These are phyloP conservation scores for Coccinonectria pachysandricola DNA, from an alignment of 2,329 filamentous ascomycete genomes.

Conservation along the genomic window DNA sequence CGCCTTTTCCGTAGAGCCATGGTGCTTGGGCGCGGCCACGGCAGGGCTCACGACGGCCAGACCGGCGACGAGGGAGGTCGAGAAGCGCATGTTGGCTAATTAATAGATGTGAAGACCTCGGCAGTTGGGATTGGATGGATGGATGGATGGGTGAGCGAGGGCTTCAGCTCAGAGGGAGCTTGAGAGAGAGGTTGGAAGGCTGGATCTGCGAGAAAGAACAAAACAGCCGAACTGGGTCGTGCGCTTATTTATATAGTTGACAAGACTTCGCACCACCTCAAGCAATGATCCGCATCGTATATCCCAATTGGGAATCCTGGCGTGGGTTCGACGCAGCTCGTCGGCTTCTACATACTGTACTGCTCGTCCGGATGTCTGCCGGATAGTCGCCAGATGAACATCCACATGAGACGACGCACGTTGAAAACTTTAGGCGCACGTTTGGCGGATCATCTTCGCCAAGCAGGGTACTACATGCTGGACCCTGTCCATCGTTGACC, in stretches of 20 bases:
- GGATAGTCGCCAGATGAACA: too few relatives aligned
- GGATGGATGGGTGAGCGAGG: too few relatives aligned
- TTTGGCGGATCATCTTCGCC: too few relatives aligned
- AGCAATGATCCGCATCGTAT: constrained; percentile 9
- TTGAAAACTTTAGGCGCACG: too few relatives aligned
- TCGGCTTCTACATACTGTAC: too few relatives aligned
- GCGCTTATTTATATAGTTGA: constrained; percentile 7
- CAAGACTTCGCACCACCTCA: constrained; percentile 8
- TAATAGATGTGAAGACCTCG: too few relatives aligned
- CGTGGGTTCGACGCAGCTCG: too few relatives aligned
- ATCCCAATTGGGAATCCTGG: constrained; percentile 9
- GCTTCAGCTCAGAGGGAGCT: too few relatives aligned
- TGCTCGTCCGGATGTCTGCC: too few relatives aligned
- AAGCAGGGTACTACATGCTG: too few relatives aligned
- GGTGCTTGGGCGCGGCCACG: constrained; percentile 16
- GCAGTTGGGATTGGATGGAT: too few relatives aligned
- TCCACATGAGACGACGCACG: constrained; percentile 4
- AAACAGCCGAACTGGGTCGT: neutral
- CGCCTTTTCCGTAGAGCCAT: constrained; percentile 4
- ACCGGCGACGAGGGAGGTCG: constrained; percentile 19
- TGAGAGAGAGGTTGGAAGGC: constrained; percentile 4
- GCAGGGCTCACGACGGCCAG: constrained; percentile 20
- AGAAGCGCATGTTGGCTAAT: constrained; percentile 22
- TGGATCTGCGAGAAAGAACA: constrained; percentile 6
- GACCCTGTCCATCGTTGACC: too few relatives aligned